Base-by-base conservation (phyloP, 306 rosid genomes). In the Elaeagnus macrophylla region DNA sequence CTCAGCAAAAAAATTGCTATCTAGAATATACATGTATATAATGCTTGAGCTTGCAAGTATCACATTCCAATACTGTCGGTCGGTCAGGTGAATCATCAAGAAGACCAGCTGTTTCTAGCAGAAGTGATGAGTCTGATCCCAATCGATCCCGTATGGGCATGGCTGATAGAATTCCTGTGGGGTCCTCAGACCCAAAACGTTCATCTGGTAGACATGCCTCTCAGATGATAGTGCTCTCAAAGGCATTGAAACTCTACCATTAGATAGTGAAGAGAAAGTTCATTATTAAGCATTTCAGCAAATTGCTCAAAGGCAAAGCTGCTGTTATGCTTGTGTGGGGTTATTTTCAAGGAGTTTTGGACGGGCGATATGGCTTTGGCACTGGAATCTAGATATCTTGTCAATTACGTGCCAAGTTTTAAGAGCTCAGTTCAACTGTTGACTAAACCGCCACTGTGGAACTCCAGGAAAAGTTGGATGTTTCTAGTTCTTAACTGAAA, bases 31-130 rank as follows among this genome's bases (percentile, higher is more conserved):
- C 16, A 7, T 53, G 35, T 46, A 43, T 42, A 54, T 64, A 43
- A 53, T 63, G 39, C 42, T 65, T 41, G 61, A 36, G 7, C 42
- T 32, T 71, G 83, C 88, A 90, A 95, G 59, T 78, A 58, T 53
- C 81, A 53, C 64, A 65, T 48, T 47, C 83, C 62, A 83, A 77
- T 62, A 67, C 64, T 8, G 50, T 79, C 70, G 95, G 94, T 48
- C 84, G 82, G 59, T 73, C 97, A 16, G 73, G 88, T 69, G 97
- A 94, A 62, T 81, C 95, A 61, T 72, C 89, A n/a, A 81, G 95
- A 78, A 88, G 89, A 47, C 90, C 75, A 48, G 94, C 85, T 54
- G 82, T 74, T 65, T 80, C 97, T 53, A 48, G 89, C 77, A 77
- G 89, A 59, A 83, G 89, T 3, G 93, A 89, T 14, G 97, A 89